These are phyloP conservation scores for Cystobasidium ongulense DNA, from an alignment of 768 basidiomycete genomes.

Conservation along the genomic window DNA sequence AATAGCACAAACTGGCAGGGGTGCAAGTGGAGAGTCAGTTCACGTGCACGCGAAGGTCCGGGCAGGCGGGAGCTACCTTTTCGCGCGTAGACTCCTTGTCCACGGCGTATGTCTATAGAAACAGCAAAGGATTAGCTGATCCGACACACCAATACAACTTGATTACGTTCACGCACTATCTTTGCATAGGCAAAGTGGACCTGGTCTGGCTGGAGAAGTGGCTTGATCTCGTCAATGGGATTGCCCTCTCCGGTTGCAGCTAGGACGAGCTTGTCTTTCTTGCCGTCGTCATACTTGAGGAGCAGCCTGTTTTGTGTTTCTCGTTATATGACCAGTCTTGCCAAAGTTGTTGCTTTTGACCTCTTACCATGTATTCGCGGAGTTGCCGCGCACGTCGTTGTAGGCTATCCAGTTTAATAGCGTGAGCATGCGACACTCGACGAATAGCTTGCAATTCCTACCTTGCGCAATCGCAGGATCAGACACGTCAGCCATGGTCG, in stretches of 20 bases:
- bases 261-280: constrained; percentile 25
- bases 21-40: neutral
- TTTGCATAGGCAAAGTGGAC: constrained; percentile 20
- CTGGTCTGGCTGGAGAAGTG: constrained; percentile 23
- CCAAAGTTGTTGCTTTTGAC: neutral
- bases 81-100: constrained; percentile 27
- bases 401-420: neutral
- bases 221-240: neutral
- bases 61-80: neutral
- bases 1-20: constrained; percentile 15
- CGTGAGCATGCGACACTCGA: neutral
- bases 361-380: neutral
- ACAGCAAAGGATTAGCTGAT: neutral
- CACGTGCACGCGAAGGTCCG: neutral
- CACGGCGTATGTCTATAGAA: constrained; percentile 9
- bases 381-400: constrained; percentile 14
- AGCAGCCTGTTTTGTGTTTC: constrained; percentile 2
- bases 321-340: neutral
- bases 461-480: constrained; percentile 19
- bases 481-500: constrained; percentile 27
- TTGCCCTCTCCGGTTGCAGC: neutral
- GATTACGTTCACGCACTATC: neutral
- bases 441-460: neutral
- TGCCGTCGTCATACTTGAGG: constrained; percentile 13
- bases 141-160: neutral